A percentile compares a stretch with the other conserved stretches of the same genome.
Conservation (phyloP, 192 early-diverging fungal species). For the Helicostylum pulchrum region DNA sequence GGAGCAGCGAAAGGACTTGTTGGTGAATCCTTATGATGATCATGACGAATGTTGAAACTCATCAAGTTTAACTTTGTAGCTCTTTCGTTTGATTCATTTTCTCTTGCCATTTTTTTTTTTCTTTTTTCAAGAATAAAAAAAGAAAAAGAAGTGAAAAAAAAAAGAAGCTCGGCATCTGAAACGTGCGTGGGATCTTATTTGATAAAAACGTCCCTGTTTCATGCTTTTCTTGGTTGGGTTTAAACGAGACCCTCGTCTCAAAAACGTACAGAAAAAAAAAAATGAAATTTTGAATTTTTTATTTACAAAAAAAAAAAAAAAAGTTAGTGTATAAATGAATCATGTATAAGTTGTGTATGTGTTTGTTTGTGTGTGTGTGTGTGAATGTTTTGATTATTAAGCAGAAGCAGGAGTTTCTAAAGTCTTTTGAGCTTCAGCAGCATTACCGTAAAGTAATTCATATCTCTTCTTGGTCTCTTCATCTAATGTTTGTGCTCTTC, state of each 20-base stretch:
- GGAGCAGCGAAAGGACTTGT: conserved; percentile 12
- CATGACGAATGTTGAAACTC: conserved; percentile 34
- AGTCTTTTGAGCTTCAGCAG: conserved; percentile 11
- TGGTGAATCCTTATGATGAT: conserved; percentile 10
- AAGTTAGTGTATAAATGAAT: too few species aligned
- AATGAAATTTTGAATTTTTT: neutral
- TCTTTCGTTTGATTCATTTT: too few species aligned
- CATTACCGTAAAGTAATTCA: conserved; percentile 31
- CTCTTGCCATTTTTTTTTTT: neutral
- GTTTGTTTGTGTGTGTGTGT: neutral
- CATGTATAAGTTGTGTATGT: neutral
- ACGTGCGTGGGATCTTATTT: too few species aligned
- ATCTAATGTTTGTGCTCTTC: conserved; percentile 31
- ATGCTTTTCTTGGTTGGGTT: too few species aligned
- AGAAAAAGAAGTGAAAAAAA: conserved; percentile 2
- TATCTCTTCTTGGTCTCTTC: conserved; percentile 29
- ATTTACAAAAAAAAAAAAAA: conserved; percentile 6
- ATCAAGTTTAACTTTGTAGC: conserved; percentile 16
- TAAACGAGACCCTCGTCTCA: neutral
- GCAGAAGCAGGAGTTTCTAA: neutral
- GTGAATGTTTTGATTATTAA: too few species aligned
- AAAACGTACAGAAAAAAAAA: neutral
- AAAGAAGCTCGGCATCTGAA: neutral
- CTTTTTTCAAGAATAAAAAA: neutral
- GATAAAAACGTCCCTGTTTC: too few species aligned